A percentile compares a stretch with the other conserved stretches of the same genome.
phyloP scores from a whole-genome alignment of 345 rosid species.

The Eucalyptus grandis region DNA sequence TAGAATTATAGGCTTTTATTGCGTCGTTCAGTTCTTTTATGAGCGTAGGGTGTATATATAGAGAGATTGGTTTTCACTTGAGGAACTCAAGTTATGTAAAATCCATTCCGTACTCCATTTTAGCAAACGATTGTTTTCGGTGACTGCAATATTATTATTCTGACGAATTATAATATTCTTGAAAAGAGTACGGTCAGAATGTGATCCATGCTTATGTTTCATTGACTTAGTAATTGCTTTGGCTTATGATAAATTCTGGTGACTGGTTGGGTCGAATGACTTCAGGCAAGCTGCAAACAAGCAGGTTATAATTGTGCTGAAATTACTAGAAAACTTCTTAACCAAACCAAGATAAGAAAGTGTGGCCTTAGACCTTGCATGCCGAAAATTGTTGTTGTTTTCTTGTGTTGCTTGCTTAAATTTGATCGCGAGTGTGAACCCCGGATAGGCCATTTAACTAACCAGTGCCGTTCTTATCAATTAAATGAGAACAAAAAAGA shows the following conservation, averaged over 20 bases:
- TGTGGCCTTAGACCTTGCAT: neutral
- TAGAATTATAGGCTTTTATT: neutral
- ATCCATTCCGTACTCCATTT: neutral
- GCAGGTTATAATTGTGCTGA: neutral
- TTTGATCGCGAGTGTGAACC: neutral
- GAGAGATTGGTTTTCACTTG: neutral
- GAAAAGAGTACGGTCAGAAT: neutral
- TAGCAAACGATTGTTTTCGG: neutral
- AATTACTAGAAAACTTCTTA: neutral
- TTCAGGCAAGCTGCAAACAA: neutral
- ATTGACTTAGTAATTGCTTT: neutral
- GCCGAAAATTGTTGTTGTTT: neutral
- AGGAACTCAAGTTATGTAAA: neutral
- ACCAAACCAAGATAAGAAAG: too few relatives aligned
- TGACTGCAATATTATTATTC: neutral
- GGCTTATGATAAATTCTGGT: neutral
- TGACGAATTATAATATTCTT: neutral
- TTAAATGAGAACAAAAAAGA: neutral
- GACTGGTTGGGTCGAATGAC: neutral
- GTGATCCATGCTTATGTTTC: neutral
- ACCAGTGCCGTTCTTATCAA: neutral
- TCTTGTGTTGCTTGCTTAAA: neutral
- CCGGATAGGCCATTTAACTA: neutral
- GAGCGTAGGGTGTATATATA: neutral
- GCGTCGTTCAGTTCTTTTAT: too few relatives aligned